Evolutionary conservation across 2,329 filamentous ascomycete genomes (phyloP).

Genomic region (Colletotrichum tofieldiae): DNA sequence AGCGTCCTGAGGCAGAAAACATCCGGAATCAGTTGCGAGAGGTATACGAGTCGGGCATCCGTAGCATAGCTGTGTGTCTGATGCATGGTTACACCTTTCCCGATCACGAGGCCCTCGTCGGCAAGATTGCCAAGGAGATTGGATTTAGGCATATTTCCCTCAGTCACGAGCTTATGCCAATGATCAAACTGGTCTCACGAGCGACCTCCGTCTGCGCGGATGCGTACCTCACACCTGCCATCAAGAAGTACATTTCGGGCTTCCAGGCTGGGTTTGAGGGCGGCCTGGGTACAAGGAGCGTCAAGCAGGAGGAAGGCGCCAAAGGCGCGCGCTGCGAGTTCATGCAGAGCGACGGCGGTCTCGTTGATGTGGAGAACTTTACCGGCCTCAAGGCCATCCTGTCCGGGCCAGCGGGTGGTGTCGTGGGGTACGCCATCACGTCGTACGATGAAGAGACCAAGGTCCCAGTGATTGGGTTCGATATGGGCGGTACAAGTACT

Average conservation of each 20-base stretch:
- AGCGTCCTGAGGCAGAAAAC: conserved; percentile 64
- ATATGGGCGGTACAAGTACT: conserved; percentile 95
- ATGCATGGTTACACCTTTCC: conserved; percentile 96
- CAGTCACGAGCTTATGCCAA: conserved; percentile 84
- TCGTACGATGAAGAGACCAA: conserved; percentile 88
- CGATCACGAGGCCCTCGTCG: conserved; percentile 85
- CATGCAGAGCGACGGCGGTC: conserved; percentile 89
- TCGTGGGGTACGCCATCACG: conserved; percentile 92
- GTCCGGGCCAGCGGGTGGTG: conserved; percentile 92
- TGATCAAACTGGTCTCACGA: conserved; percentile 86
- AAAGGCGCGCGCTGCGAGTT: conserved; percentile 91
- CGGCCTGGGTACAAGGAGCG: conserved; percentile 82
- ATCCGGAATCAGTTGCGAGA: conserved; percentile 71
- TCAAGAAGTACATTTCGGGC: conserved; percentile 80
- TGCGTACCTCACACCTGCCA: conserved; percentile 85
- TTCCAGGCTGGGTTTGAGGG: conserved; percentile 88
- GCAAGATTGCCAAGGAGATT: conserved; percentile 82
- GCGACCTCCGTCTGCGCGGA: conserved; percentile 85
- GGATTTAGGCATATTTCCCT: conserved; percentile 88
- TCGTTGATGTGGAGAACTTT: conserved; percentile 84
- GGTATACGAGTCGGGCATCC: conserved; percentile 78
- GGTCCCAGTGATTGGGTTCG: conserved; percentile 92
- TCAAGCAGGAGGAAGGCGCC: conserved; percentile 75
- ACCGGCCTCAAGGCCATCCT: conserved; percentile 89
- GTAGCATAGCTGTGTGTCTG: conserved; percentile 89